A percentile compares a stretch with the other conserved stretches of the same genome.
phyloP scores from a whole-genome alignment of 1,139 yeast species.

The Yamadazyma epiphylla region DNA sequence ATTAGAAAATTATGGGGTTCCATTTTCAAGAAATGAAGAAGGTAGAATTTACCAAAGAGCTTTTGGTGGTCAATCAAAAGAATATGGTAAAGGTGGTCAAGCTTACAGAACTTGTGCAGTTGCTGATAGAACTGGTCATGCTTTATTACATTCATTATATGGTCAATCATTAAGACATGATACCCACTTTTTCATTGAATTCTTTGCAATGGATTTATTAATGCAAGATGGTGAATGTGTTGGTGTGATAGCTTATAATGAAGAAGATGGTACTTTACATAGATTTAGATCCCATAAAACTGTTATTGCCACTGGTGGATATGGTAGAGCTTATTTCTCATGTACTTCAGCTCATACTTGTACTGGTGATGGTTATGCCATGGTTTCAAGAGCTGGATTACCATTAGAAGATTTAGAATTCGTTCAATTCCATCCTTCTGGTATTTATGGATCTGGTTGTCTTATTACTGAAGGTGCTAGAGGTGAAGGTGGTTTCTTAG shows the following conservation, averaged over 20 bases:
- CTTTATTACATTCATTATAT: slow-evolving; percentile 89
- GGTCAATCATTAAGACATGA: slow-evolving; percentile 97
- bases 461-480: slow-evolving; percentile 98
- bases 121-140: slow-evolving; percentile 99
- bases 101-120: slow-evolving; percentile 99
- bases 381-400: slow-evolving; percentile 97
- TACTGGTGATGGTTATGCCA: slow-evolving; percentile 98
- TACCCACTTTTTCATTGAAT: slow-evolving; percentile 97
- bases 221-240: slow-evolving; percentile 96
- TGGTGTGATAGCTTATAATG: slow-evolving; percentile 96
- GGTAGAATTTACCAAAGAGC: slow-evolving; percentile 99
- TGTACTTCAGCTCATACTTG: slow-evolving; percentile 99
- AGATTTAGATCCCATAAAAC: slow-evolving; percentile 97
- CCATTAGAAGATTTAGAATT: slow-evolving; percentile 97
- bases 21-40: slow-evolving; percentile 94
- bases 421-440: slow-evolving; percentile 99
- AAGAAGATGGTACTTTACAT: slow-evolving; percentile 98
- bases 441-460: slow-evolving; percentile 99
- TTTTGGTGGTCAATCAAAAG: slow-evolving; percentile 96
- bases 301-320: slow-evolving; percentile 97
- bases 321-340: slow-evolving; percentile 97
- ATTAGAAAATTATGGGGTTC: slow-evolving; percentile 97
- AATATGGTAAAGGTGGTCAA: slow-evolving; percentile 97
- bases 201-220: slow-evolving; percentile 90
- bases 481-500: slow-evolving; percentile 98